These are phyloP conservation scores for Sporobolomyces roseus DNA, from an alignment of 768 basidiomycete genomes.

Conservation along the genomic window DNA sequence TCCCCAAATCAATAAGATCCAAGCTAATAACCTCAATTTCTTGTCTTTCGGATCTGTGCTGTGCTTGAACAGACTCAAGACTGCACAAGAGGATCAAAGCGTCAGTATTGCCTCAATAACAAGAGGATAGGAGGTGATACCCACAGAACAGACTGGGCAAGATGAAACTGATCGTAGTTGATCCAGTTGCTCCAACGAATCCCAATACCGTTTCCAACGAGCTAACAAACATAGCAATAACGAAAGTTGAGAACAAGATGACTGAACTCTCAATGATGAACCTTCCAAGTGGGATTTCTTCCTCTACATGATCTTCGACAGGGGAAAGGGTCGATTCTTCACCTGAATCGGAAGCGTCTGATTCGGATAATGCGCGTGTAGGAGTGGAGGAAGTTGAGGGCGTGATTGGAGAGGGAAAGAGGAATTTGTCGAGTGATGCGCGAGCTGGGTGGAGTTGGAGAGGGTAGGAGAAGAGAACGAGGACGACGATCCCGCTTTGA, in stretches of 20 bases:
- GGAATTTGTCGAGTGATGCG: slow-evolving; percentile 86
- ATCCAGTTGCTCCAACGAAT: slow-evolving; percentile 94
- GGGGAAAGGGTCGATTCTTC: not conserved
- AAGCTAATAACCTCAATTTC: slow-evolving; percentile 13
- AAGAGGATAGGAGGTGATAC: not conserved
- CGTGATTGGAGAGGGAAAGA: slow-evolving; percentile 47
- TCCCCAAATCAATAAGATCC: slow-evolving; percentile 31
- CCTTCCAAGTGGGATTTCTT: slow-evolving; percentile 65
- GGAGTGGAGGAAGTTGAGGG: not conserved
- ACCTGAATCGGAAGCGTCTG: slow-evolving; percentile 54
- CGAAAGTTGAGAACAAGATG: slow-evolving; percentile 42
- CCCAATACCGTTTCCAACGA: slow-evolving; percentile 83
- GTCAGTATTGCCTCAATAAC: not conserved
- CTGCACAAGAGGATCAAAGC: slow-evolving; percentile 9
- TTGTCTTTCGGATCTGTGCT: slow-evolving; percentile 13
- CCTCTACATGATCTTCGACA: slow-evolving; percentile 39
- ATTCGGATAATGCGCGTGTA: slow-evolving; percentile 51
- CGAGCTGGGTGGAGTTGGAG: slow-evolving; percentile 91
- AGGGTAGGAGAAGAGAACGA: slow-evolving; percentile 80
- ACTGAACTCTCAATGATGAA: slow-evolving; percentile 65
- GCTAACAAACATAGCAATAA: slow-evolving; percentile 61
- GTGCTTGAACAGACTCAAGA: slow-evolving; percentile 36
- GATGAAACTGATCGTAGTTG: slow-evolving; percentile 95
- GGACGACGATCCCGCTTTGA: slow-evolving; percentile 82
- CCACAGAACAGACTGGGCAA: slow-evolving; percentile 34